Base-by-base conservation (phyloP, 108 stramenopile genomes). In the Pseudonitzschia multiseries region DNA sequence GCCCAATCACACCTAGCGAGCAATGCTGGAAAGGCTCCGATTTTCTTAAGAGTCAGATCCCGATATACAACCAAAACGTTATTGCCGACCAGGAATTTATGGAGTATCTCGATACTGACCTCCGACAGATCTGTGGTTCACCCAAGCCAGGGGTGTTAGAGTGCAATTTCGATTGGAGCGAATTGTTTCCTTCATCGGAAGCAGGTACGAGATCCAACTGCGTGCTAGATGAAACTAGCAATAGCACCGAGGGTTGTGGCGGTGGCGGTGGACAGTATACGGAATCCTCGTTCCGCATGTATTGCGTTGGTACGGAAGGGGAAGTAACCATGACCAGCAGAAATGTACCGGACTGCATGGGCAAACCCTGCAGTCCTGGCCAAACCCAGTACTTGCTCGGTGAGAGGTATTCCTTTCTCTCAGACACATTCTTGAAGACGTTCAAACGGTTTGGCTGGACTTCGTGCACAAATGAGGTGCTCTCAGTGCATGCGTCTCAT, bases 121-220 rank as follows among this genome's bases (percentile, higher is more conserved):
- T 56, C 24, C 54, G 54, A 56, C 24, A 56, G 26, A 56, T 56
- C 1, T 56, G 54, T 56, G 26, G 54, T 24, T 56, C 54, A 12
- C n/a, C 24, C 13, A 26, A 24, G 20, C 54, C 54, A 1, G 54
- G 26, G 5, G 54, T 56, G 9, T 10, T 56, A 22, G 54, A 26
- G 2, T 56, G 54, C 54, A 26, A 56, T 26, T 56, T 56, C 26
- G 26, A 56, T 26, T 56, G 54, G 54, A 56, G 54, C 5, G 54
- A 56, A 26, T 26, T 56, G 9, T 56, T 56, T 56, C 24, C 2
- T 2, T 22, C 54, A 22, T 4, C 21, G 21, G 54, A 22, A 26
- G 21, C 2, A 10, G 54, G 9, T 22, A 20, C 20, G 2, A 56
- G 24, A 20, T 26, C 5, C 10, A 26, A 26, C 5, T 56, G 54